Percentiles rank a stretch among this genome's conserved stretches.
Conservation (phyloP, 768 basidiomycete genomes). For the Mrakia frigida region DNA sequence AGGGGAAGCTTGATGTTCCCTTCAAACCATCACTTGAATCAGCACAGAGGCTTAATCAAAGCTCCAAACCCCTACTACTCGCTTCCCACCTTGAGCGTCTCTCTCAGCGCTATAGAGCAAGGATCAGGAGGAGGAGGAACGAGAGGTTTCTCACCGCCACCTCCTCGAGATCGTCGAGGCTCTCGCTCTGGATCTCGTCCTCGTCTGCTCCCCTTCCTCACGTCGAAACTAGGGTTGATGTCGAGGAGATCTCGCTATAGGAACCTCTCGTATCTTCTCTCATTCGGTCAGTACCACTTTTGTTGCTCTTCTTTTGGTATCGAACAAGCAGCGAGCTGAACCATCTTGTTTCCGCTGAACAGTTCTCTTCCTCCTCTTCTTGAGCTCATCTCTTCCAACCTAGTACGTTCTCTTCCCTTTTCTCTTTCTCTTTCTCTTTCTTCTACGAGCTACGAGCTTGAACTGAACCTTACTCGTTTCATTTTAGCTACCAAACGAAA, state of each 20-base stretch:
- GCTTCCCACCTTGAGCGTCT: no score
- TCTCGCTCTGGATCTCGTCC: not conserved
- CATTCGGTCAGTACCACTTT: not conserved
- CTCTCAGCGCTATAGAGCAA: not conserved
- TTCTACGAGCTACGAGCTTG: no score
- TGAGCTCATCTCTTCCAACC: not conserved
- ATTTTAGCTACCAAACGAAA: slow-evolving; percentile 25
- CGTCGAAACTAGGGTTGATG: not conserved
- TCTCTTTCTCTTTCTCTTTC: not conserved
- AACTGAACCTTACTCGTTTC: not conserved
- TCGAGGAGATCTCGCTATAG: not conserved
- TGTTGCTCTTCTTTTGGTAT: not conserved
- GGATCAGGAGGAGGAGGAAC: not conserved
- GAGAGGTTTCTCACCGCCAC: no score
- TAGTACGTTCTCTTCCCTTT: not conserved
- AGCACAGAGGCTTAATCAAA: no score
- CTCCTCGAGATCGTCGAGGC: not conserved
- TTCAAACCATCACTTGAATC: no score
- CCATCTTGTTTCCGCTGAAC: not conserved
- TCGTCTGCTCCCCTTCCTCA: not conserved
- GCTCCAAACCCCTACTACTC: no score
- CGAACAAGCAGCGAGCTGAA: not conserved
- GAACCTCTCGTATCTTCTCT: not conserved
- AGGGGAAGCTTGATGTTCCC: no score
- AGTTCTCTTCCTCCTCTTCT: not conserved